Evolutionary conservation across 208 protist genomes (phyloP).

Genomic region (Naegleria gruberi): DNA sequence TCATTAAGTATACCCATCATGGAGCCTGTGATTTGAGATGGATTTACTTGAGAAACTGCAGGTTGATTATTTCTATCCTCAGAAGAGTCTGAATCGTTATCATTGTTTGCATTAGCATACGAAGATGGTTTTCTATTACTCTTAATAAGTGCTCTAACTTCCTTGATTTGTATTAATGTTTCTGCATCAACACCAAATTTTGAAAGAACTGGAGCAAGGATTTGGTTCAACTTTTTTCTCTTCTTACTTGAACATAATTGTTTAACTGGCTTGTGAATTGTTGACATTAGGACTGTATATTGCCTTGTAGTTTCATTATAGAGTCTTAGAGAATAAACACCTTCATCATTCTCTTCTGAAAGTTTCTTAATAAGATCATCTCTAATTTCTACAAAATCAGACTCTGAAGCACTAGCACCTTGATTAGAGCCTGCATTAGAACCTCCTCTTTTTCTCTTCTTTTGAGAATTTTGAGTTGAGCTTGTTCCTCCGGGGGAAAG

Average conservation of each 20-base stretch:
- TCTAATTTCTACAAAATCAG: neutral
- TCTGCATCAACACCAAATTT: neutral
- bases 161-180: neutral
- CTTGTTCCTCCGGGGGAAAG: neutral
- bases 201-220: neutral
- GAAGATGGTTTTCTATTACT: neutral
- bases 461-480: neutral
- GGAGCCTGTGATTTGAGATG: neutral
- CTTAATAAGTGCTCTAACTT: neutral
- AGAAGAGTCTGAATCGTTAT: neutral
- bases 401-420: neutral
- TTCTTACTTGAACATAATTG: neutral
- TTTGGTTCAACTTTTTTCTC: slow-evolving; percentile 14
- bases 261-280: neutral
- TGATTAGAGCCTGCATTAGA: neutral
- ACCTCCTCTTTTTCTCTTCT: neutral
- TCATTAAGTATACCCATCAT: neutral
- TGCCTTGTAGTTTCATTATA: neutral
- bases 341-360: neutral
- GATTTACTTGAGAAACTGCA: neutral
- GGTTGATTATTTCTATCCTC: neutral
- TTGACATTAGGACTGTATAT: neutral
- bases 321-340: neutral
- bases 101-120: neutral
- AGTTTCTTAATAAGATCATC: neutral